Conservation (phyloP, 106 monocot genomes). For the Triglochin maritima region DNA sequence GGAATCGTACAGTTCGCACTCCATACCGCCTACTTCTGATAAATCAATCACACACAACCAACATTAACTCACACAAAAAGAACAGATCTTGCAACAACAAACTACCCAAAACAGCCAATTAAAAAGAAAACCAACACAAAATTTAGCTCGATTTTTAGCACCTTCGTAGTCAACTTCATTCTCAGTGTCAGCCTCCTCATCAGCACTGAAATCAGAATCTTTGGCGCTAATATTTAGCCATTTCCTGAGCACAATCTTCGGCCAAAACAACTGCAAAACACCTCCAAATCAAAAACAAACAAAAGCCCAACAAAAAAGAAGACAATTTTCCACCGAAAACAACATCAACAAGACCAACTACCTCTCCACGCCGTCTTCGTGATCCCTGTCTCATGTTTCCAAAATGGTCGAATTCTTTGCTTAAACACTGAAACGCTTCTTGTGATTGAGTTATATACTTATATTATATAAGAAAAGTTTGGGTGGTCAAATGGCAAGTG, state of each 20-base stretch:
- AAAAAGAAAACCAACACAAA: neutral
- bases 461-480: no score
- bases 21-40: constrained; percentile 25
- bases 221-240: constrained; percentile 58
- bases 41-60: neutral
- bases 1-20: constrained; percentile 16
- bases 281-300: constrained; percentile 4
- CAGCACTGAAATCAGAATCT: constrained; percentile 64
- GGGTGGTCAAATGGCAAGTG: no score
- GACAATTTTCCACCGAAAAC: constrained; percentile 1
- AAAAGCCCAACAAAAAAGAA: constrained; percentile 38
- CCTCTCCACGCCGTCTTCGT: neutral
- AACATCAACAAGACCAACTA: neutral
- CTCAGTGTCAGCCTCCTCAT: constrained; percentile 40
- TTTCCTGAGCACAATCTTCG: constrained; percentile 59
- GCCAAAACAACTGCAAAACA: constrained; percentile 45
- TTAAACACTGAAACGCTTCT: neutral
- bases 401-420: neutral
- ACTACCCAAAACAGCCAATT: neutral
- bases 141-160: neutral
- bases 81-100: neutral
- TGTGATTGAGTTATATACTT: no score
- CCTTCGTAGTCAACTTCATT: constrained; percentile 32
- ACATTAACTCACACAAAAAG: neutral
- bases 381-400: neutral